Conservation (phyloP, 495 filamentous ascomycete genomes). For the Penicillium longicatenatum region DNA sequence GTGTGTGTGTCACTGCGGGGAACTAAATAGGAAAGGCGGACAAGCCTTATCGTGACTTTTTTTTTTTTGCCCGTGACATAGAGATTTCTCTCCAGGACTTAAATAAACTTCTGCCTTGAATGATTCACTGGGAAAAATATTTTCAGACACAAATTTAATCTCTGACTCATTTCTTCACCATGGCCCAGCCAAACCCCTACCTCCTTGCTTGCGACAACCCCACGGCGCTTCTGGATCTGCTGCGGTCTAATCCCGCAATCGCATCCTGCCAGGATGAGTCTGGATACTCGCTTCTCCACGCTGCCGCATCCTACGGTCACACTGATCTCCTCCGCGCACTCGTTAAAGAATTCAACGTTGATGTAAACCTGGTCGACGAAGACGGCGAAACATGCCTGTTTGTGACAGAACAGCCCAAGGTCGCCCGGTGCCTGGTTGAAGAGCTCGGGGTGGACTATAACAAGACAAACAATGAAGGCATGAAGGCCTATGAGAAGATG, state of each 20-base stretch:
- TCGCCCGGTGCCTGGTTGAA: conserved; percentile 76
- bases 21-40: conserved; percentile 25
- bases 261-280: conserved; percentile 74
- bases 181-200: conserved; percentile 68
- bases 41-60: conserved; percentile 20
- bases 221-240: conserved; percentile 61
- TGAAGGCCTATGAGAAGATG: conserved; percentile 72
- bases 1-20: conserved; percentile 28
- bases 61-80: conserved; percentile 12
- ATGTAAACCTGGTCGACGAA: conserved; percentile 79
- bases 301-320: conserved; percentile 88
- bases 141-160: not conserved
- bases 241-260: conserved; percentile 64
- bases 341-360: conserved; percentile 72
- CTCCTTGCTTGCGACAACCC: conserved; percentile 78
- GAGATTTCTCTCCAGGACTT: conserved; percentile 4
- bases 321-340: conserved; percentile 75
- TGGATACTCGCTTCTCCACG: conserved; percentile 91
- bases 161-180: conserved; percentile 25
- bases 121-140: not conserved
- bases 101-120: not conserved
- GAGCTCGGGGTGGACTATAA: conserved; percentile 71
- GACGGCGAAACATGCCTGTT: conserved; percentile 93
- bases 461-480: conserved; percentile 62
- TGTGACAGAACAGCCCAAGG: conserved; percentile 73